Percentiles rank a stretch among this genome's conserved stretches.
Evolutionary conservation across 2,329 filamentous ascomycete species (phyloP).

Genomic region (Aspergillus caelatus): DNA sequence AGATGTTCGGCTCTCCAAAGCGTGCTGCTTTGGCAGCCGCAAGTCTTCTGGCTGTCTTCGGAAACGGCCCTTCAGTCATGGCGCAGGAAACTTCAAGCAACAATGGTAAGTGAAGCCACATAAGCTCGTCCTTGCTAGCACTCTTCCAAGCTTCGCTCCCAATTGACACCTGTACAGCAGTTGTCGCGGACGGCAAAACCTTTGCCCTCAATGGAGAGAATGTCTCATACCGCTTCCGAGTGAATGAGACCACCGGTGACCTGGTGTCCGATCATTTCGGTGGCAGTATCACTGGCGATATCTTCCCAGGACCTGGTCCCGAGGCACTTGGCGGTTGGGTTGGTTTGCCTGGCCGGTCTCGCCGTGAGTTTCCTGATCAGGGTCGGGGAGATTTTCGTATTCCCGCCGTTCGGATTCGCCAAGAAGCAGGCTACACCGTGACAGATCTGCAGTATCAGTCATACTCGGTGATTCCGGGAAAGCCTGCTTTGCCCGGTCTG

Average conservation of each 20-base stretch:
- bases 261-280: conserved; percentile 66
- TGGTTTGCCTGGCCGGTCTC: conserved; percentile 52
- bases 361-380: conserved; percentile 66
- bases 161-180: conserved; percentile 33
- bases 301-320: conserved; percentile 44
- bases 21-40: conserved; percentile 2
- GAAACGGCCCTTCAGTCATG: neutral
- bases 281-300: conserved; percentile 56
- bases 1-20: neutral
- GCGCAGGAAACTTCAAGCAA: neutral
- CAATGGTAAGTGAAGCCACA: neutral
- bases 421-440: conserved; percentile 62
- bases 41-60: conserved; percentile 1
- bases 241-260: conserved; percentile 59
- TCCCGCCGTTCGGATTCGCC: conserved; percentile 63
- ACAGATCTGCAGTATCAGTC: conserved; percentile 62
- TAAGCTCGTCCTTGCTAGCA: neutral
- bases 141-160: neutral
- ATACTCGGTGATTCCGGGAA: conserved; percentile 58
- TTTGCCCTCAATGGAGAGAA: conserved; percentile 61
- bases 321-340: conserved; percentile 56
- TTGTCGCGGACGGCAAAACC: conserved; percentile 57
- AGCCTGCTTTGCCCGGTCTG: conserved; percentile 59
- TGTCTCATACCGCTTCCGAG: conserved; percentile 66
- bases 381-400: conserved; percentile 66